These are phyloP conservation scores for Suillus brevipes DNA, from an alignment of 768 basidiomycete species.

Conservation along the genomic window DNA sequence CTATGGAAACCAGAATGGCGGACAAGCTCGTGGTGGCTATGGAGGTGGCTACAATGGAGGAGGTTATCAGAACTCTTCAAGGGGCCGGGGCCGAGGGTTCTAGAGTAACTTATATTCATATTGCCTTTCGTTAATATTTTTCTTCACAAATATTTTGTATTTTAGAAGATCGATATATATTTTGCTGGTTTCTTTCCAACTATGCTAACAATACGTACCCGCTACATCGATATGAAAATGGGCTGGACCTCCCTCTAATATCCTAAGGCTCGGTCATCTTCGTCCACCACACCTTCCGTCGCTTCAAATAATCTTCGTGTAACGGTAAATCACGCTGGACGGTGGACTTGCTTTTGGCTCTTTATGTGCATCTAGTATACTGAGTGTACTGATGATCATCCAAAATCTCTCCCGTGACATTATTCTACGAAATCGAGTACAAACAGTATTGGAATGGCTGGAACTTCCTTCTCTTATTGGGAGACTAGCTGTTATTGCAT, in stretches of 20 bases:
- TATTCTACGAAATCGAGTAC: background rate
- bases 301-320: background rate
- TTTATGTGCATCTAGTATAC: background rate
- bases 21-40: slow-evolving; percentile 22
- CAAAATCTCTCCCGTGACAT: background rate
- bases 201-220: slow-evolving; percentile 15
- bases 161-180: slow-evolving; percentile 13
- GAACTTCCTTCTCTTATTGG: background rate
- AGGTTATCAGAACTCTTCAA: slow-evolving; percentile 26
- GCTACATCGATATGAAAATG: slow-evolving; percentile 10
- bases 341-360: background rate
- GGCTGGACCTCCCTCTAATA: background rate
- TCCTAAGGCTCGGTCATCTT: too few relatives aligned
- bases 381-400: background rate
- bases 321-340: background rate
- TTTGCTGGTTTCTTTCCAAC: slow-evolving; percentile 14
- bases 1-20: slow-evolving; percentile 25
- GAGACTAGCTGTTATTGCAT: background rate
- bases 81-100: slow-evolving; percentile 53
- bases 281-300: too few relatives aligned
- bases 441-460: background rate
- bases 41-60: slow-evolving; percentile 27
- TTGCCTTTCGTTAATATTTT: slow-evolving; percentile 17
- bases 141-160: background rate
- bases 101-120: slow-evolving; percentile 38